These are phyloP conservation scores for Carex scoparia DNA, from an alignment of 176 grass and related monocot species.

Conservation along the genomic window DNA sequence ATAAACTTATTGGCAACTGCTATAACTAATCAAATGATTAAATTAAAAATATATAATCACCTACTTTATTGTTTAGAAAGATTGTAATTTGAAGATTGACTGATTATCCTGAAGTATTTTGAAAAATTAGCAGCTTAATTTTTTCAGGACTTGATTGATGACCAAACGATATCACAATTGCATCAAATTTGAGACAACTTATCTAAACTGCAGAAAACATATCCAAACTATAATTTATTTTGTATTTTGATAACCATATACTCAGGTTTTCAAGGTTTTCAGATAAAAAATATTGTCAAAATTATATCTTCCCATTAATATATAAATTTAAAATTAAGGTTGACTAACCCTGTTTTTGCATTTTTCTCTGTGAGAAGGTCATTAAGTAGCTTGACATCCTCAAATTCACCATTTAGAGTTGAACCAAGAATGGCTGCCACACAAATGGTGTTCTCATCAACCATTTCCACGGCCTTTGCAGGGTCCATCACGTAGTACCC, in stretches of 20 bases:
- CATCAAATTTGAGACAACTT: background rate
- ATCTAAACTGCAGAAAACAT: background rate
- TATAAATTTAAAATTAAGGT: background rate
- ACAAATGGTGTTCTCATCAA: conserved; percentile 94
- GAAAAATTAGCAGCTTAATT: background rate
- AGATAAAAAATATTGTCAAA: background rate
- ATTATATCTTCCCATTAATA: background rate
- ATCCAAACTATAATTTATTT: background rate
- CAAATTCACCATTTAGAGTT: conserved; percentile 83
- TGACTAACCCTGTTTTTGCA: conserved; percentile 57
- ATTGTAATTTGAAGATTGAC: background rate
- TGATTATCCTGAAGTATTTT: background rate
- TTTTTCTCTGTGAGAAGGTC: conserved; percentile 69
- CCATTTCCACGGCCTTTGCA: conserved; percentile 65
- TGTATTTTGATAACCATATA: background rate
- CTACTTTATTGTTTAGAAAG: background rate
- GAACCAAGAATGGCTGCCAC: conserved; percentile 92
- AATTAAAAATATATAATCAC: background rate
- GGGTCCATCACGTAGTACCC: conserved; percentile 87
- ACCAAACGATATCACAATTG: background rate
- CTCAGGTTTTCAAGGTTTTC: background rate
- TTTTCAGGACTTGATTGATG: background rate
- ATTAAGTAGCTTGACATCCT: conserved; percentile 83
- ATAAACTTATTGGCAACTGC: background rate
- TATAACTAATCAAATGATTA: background rate